A percentile compares a stretch with the other conserved stretches of the same genome.
phyloP scores from a whole-genome alignment of 2,329 filamentous ascomycete species.

The Penicillium brevicompactum region DNA sequence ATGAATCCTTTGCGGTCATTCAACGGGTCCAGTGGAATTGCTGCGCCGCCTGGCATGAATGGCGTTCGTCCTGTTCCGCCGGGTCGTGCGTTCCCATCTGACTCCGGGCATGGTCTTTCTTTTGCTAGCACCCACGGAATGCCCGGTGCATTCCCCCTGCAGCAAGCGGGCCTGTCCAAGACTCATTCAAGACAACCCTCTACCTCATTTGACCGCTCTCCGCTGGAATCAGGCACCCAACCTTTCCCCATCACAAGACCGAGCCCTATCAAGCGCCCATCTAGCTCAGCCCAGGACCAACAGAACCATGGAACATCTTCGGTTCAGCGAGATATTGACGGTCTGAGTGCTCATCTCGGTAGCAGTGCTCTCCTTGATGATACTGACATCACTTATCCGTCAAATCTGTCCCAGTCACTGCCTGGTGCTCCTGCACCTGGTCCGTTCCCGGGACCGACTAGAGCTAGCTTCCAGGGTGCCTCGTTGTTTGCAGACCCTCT shows the following conservation, averaged over 20 bases:
- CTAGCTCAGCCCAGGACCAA: slow-evolving; percentile 64
- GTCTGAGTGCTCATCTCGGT: slow-evolving; percentile 77
- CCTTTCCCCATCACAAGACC: slow-evolving; percentile 79
- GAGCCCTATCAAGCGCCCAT: slow-evolving; percentile 83
- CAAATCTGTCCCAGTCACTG: slow-evolving; percentile 46
- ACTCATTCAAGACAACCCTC: slow-evolving; percentile 78
- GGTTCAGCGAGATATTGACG: slow-evolving; percentile 64
- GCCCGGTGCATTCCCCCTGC: slow-evolving; percentile 34
- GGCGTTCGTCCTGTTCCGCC: slow-evolving; percentile 62
- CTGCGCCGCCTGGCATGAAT: slow-evolving; percentile 60
- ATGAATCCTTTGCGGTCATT: slow-evolving; percentile 59
- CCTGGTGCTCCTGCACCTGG: slow-evolving; percentile 58
- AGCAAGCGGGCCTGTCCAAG: slow-evolving; percentile 47
- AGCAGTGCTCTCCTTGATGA: slow-evolving; percentile 83
- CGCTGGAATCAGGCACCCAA: slow-evolving; percentile 61
- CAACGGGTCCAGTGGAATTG: slow-evolving; percentile 55
- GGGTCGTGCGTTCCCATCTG: slow-evolving; percentile 57
- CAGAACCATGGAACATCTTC: slow-evolving; percentile 43
- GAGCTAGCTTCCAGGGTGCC: slow-evolving; percentile 45
- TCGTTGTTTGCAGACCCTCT: slow-evolving; percentile 48
- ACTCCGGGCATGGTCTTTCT: slow-evolving; percentile 45
- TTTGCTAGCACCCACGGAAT: slow-evolving; percentile 49
- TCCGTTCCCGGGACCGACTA: slow-evolving; percentile 42
- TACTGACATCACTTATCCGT: slow-evolving; percentile 68
- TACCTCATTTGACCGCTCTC: slow-evolving; percentile 59